Conservation (phyloP, 1,139 yeast species). For the Saccharomycopsis hybrid region DNA sequence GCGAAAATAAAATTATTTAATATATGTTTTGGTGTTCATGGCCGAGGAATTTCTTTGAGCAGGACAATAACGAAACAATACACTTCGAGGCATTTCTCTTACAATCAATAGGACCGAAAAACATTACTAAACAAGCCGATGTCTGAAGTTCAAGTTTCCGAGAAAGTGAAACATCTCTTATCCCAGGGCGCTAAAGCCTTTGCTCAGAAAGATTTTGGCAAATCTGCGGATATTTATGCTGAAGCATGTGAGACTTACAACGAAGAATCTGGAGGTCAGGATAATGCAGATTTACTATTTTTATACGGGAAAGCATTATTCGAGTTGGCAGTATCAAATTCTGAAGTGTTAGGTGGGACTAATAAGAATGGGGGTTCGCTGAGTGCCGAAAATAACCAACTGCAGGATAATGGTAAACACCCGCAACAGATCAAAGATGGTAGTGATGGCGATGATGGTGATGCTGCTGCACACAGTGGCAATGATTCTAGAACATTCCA, state of each 20-base stretch:
- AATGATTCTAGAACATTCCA: constrained; percentile 40
- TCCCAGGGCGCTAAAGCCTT: constrained; percentile 56
- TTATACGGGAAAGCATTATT: constrained; percentile 79
- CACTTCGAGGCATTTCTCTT: too few relatives aligned
- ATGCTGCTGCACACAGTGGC: too few relatives aligned
- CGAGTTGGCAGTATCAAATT: constrained; percentile 65
- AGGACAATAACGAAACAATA: too few relatives aligned
- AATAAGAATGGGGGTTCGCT: constrained; percentile 29
- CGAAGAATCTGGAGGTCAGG: constrained; percentile 45
- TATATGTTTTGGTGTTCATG: too few relatives aligned
- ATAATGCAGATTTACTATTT: constrained; percentile 66
- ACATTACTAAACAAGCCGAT: too few relatives aligned
- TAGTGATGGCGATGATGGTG: too few relatives aligned
- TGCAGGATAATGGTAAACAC: constrained; percentile 23
- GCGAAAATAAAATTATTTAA: too few relatives aligned
- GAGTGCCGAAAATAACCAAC: too few relatives aligned
- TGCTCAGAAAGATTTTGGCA: constrained; percentile 58
- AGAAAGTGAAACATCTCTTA: constrained; percentile 40
- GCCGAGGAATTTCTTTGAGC: too few relatives aligned
- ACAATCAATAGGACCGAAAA: too few relatives aligned
- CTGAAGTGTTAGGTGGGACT: constrained; percentile 68
- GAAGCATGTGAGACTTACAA: constrained; percentile 62
- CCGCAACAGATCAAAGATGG: too few relatives aligned
- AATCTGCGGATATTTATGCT: constrained; percentile 66
- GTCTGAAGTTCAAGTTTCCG: constrained; percentile 23